A percentile compares a stretch with the other conserved stretches of the same genome.
phyloP scores from a whole-genome alignment of 805 yeast species.

The Zygosaccharomyces siamensis region DNA sequence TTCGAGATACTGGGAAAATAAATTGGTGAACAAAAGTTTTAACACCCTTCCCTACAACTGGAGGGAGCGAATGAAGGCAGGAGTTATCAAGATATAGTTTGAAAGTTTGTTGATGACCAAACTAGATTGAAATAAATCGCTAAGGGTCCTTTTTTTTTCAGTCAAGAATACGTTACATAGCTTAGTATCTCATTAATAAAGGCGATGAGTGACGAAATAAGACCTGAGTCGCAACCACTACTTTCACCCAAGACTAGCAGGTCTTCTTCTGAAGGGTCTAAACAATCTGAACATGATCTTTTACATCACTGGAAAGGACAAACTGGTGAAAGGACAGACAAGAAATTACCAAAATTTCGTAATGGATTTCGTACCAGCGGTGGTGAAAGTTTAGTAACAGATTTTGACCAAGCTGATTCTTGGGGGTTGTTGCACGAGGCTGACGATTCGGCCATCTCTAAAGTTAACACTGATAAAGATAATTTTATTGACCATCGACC shows the following conservation, averaged over 20 bases:
- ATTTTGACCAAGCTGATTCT: constrained; percentile 33
- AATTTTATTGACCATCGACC: constrained; percentile 30
- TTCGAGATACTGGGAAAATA: neutral
- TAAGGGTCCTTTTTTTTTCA: neutral
- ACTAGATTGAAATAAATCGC: neutral
- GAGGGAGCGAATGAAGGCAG: neutral
- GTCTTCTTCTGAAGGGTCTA: constrained; percentile 11
- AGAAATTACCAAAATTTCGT: constrained; percentile 1
- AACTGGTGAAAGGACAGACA: neutral
- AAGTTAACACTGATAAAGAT: constrained; percentile 11
- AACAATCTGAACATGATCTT: constrained; percentile 2
- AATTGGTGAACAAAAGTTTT: neutral
- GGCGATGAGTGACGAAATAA: constrained; percentile 1
- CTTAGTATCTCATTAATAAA: neutral
- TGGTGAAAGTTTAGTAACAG: constrained; percentile 16
- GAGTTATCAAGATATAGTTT: neutral
- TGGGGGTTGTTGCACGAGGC: constrained; percentile 34
- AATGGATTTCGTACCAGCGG: constrained; percentile 5
- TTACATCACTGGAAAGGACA: constrained; percentile 1
- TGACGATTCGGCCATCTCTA: constrained; percentile 14
- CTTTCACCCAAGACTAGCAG: constrained; percentile 14
- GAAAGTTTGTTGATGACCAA: constrained; percentile 1
- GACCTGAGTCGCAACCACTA: constrained; percentile 8
- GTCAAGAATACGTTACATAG: neutral
- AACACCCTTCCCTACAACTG: neutral